Evolutionary conservation across 2,329 filamentous ascomycete genomes (phyloP), one percentile per base, ranked within the genome.

Genomic region (Calonectria pseudoreteaudii): DNA sequence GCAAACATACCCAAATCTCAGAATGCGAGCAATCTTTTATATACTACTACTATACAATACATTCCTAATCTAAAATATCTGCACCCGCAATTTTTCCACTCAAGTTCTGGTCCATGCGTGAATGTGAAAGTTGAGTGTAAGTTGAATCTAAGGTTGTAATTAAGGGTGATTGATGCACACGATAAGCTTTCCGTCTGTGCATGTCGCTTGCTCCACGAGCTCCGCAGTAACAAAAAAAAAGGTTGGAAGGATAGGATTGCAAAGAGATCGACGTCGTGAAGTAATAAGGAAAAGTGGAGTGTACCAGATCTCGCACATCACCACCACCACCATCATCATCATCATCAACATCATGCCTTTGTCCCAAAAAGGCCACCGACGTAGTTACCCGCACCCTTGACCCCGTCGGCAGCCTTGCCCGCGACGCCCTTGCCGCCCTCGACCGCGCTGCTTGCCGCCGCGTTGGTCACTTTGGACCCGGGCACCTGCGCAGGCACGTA

Each of bases 401-500:
- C 71, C 1, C 82, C 83, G 13, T 80, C 79, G 16, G 78, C 65
- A 7, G 78, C 72, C 52, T 71, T 76, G 7, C 78, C 74, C 2
- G 80, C 82, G 18, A 81, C 83, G 28, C 76, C 74, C 81, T 84
- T 83, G 14, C 79, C 77, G 3, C 83, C 84, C 3, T 84, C 83
- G 1, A 76, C 81, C 0, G 83, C 75, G 10, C 78, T 77, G 11
- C 74, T 76, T 4, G 78, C 81, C 4, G 80, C 80, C 30, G 74
- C 79, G 70, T 81, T 80, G 58, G 80, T 75, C 0, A 79, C 79
- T 1, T 75, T 73, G 1, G 82, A 78, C 0, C 83, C 79, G 18
- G 84, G 83, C 1, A 81, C 72, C n/a, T 80, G 76, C 18, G 79
- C 77, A 26, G 84, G 79, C 0, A 85, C 75, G 68, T 91, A 89